These are phyloP conservation scores for Rubus idaeus DNA, from an alignment of 306 rosid genomes.

Conservation along the genomic window DNA sequence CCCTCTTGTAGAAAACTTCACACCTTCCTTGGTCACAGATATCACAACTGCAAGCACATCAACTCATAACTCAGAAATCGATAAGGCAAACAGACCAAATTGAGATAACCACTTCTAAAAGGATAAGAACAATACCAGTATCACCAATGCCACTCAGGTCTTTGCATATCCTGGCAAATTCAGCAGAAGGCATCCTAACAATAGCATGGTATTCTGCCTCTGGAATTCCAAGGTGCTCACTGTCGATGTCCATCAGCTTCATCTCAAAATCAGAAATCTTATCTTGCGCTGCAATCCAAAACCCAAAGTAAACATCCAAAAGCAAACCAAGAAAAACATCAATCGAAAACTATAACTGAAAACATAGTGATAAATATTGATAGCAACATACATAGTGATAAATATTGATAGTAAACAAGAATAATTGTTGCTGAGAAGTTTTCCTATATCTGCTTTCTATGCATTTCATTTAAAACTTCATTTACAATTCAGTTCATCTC, in stretches of 20 bases:
- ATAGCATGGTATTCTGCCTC: conserved; percentile 94
- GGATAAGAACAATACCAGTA: conserved; percentile 53
- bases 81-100: not conserved
- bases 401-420: not conserved
- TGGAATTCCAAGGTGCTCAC: conserved; percentile 94
- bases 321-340: conserved; percentile 8
- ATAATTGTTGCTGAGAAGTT: not conserved
- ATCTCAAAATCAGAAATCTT: conserved; percentile 95
- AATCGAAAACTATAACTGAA: not conserved
- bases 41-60: conserved; percentile 66
- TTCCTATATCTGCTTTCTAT: not conserved
- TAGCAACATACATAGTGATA: not conserved
- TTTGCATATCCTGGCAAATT: conserved; percentile 87
- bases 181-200: conserved; percentile 89
- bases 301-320: not conserved
- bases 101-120: not conserved
- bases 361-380: not conserved
- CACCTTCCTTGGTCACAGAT: conserved; percentile 92
- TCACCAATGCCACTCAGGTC: conserved; percentile 94
- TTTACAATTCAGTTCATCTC: not conserved
- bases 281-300: conserved; percentile 47
- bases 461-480: not conserved
- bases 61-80: not conserved
- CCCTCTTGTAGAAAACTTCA: conserved; percentile 90
- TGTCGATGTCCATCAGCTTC: conserved; percentile 96